Conservation (phyloP, 2,329 filamentous ascomycete genomes). For the Ceratocystis papillata region DNA sequence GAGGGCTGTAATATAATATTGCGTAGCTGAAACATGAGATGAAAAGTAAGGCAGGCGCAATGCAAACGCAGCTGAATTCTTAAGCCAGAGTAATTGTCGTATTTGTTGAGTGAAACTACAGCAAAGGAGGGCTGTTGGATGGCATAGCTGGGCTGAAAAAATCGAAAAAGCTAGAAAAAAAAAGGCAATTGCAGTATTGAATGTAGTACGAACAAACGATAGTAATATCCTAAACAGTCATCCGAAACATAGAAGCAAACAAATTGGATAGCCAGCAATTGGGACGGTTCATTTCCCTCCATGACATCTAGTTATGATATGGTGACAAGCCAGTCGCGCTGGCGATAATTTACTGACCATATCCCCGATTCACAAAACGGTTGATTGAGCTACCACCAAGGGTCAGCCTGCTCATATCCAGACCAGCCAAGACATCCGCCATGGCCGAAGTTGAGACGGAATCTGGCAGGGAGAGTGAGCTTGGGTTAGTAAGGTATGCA, state of each 20-base stretch:
- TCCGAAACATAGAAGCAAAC: conserved; percentile 3
- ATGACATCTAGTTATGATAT: background rate
- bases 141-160: background rate
- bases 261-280: background rate
- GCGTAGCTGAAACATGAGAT: background rate
- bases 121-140: background rate
- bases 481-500: conserved; percentile 14
- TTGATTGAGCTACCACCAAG: conserved; percentile 24
- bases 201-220: background rate
- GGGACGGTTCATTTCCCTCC: background rate
- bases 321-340: background rate
- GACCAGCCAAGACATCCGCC: conserved; percentile 63
- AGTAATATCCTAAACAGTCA: conserved; percentile 3
- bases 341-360: background rate
- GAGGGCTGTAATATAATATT: background rate
- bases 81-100: background rate
- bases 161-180: background rate
- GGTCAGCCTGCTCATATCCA: conserved; percentile 43
- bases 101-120: background rate
- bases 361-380: conserved; percentile 22
- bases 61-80: background rate
- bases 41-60: background rate
- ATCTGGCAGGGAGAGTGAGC: conserved; percentile 38
- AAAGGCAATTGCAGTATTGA: background rate
- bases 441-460: conserved; percentile 71